phyloP scores from a whole-genome alignment of 1,284 basidiomycete species.

The Ustilago loliicola region DNA sequence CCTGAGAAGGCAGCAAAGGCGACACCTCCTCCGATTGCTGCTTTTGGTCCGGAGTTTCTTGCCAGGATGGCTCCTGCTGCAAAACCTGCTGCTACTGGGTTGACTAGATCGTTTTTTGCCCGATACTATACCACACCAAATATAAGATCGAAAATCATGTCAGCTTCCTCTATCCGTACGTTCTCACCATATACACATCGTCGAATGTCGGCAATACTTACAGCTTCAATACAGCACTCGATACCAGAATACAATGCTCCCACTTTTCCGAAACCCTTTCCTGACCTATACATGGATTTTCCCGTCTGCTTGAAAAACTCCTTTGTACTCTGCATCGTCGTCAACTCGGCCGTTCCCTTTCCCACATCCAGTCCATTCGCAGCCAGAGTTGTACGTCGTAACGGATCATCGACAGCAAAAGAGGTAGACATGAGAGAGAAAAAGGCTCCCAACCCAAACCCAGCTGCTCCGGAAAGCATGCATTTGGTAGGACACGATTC shows the following conservation, averaged over 20 bases:
- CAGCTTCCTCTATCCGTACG: background rate
- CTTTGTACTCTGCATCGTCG: constrained; percentile 78
- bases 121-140: constrained; percentile 54
- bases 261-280: constrained; percentile 94
- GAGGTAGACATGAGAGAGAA: constrained; percentile 96
- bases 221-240: constrained; percentile 95
- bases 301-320: constrained; percentile 96
- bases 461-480: constrained; percentile 80
- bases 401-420: constrained; percentile 93
- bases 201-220: constrained; percentile 73
- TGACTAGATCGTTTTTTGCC: constrained; percentile 68
- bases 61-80: constrained; percentile 66
- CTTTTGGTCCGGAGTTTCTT: constrained; percentile 64
- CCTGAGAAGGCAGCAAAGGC: constrained; percentile 69
- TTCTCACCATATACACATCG: background rate
- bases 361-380: constrained; percentile 32
- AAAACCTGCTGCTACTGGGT: constrained; percentile 64
- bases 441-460: constrained; percentile 92
- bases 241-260: constrained; percentile 92
- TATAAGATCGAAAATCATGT: background rate
- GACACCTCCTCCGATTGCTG: constrained; percentile 63
- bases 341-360: constrained; percentile 31
- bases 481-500: constrained; percentile 89
- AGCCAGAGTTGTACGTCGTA: constrained; percentile 57
- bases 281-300: constrained; percentile 87